These are phyloP conservation scores for Ophiostoma montium DNA, from an alignment of 2,329 filamentous ascomycete species.

Conservation along the genomic window DNA sequence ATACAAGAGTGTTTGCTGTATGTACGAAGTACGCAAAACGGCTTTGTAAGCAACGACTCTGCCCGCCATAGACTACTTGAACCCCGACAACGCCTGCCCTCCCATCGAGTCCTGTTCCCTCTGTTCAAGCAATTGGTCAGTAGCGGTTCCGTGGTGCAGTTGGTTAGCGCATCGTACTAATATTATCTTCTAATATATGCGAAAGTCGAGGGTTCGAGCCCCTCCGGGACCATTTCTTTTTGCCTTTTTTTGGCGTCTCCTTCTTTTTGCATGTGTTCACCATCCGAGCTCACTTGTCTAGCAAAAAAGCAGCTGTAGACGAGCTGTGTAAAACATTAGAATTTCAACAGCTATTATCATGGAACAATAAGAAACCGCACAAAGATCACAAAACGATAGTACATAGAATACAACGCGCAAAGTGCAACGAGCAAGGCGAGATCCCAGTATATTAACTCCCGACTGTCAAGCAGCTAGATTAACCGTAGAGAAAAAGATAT, in stretches of 20 bases:
- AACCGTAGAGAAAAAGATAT: not conserved
- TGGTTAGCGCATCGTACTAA: conserved; percentile 4
- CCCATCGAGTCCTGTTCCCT: conserved; percentile 1
- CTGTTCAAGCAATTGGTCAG: not conserved
- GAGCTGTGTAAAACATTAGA: no score
- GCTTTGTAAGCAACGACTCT: no score
- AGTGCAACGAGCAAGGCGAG: no score
- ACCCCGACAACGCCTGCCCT: not conserved
- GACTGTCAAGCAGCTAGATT: conserved; percentile 1
- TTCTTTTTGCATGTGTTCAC: not conserved
- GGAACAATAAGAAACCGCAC: no score
- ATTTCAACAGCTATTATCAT: no score
- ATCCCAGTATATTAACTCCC: conserved; percentile 4
- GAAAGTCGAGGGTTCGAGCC: conserved; percentile 4
- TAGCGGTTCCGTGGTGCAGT: conserved; percentile 3
- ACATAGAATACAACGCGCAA: no score
- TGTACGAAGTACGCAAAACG: no score
- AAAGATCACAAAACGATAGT: not conserved
- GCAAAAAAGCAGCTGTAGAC: no score
- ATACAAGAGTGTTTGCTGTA: no score
- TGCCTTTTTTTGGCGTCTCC: not conserved
- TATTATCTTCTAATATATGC: conserved; percentile 2
- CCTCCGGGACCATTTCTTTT: conserved; percentile 3
- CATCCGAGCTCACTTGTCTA: not conserved
- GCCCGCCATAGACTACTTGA: not conserved